Evolutionary conservation across 495 filamentous ascomycete genomes (phyloP).

Genomic region (Cetradonia linearis): DNA sequence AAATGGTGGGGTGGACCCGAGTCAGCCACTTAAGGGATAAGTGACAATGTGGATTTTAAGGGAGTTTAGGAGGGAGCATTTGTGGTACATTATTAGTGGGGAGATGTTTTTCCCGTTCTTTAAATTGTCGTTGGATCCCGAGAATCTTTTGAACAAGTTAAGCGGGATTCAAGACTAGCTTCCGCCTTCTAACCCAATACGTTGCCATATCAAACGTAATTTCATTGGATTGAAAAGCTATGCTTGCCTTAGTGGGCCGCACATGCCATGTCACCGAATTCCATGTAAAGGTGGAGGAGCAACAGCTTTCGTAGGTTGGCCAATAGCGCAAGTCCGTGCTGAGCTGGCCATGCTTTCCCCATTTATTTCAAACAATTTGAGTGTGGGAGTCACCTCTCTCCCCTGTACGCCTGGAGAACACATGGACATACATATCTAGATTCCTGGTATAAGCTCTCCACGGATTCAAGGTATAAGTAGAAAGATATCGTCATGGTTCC

Average conservation of each 20-base stretch:
- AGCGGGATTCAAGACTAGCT: not conserved
- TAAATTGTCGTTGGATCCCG: not conserved
- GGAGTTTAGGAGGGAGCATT: too few relatives aligned
- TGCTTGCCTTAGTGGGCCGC: constrained; percentile 1
- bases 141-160: not conserved
- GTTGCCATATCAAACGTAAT: not conserved
- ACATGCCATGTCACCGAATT: constrained; percentile 1
- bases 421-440: not conserved
- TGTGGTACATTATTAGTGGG: too few relatives aligned
- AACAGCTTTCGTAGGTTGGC: not conserved
- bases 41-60: too few relatives aligned
- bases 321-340: not conserved
- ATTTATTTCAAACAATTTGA: not conserved
- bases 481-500: not conserved
- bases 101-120: too few relatives aligned
- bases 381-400: not conserved
- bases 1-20: too few relatives aligned
- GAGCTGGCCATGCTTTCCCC: not conserved
- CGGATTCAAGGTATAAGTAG: not conserved
- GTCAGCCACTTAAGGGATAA: too few relatives aligned
- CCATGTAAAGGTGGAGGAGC: not conserved
- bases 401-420: not conserved
- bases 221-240: not conserved
- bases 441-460: too few relatives aligned
- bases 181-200: not conserved